phyloP scores from a whole-genome alignment of 495 filamentous ascomycete species.

The Bombardia bombarda region DNA sequence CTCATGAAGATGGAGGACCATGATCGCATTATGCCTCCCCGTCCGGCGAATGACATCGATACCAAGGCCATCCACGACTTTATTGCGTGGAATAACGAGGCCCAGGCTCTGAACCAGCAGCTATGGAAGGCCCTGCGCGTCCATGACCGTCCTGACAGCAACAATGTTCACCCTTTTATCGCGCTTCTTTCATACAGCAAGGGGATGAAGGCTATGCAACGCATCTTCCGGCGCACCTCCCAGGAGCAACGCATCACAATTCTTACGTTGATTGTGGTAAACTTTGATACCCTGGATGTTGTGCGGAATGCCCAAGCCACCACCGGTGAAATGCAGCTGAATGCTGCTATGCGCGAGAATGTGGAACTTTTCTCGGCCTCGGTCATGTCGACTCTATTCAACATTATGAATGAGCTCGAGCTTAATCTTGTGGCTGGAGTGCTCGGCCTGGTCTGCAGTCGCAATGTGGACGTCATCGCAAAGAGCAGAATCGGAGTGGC shows the following conservation, averaged over 20 bases:
- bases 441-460: constrained; percentile 72
- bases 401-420: constrained; percentile 82
- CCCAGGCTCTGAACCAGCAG: constrained; percentile 64
- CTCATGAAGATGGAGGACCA: constrained; percentile 93
- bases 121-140: constrained; percentile 83
- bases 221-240: constrained; percentile 88
- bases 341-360: constrained; percentile 70
- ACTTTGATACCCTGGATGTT: constrained; percentile 86
- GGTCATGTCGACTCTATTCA: constrained; percentile 84
- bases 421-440: constrained; percentile 85
- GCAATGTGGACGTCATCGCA: constrained; percentile 69
- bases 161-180: constrained; percentile 86
- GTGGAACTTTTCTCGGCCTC: constrained; percentile 81
- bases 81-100: constrained; percentile 61
- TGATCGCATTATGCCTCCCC: constrained; percentile 76
- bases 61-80: constrained; percentile 56
- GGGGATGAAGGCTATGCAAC: constrained; percentile 90
- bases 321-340: constrained; percentile 59
- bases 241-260: constrained; percentile 89
- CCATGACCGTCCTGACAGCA: constrained; percentile 75
- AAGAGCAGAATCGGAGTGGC: constrained; percentile 78
- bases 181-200: constrained; percentile 90
- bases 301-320: constrained; percentile 66
- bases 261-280: constrained; percentile 90
- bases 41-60: constrained; percentile 51